These are phyloP conservation scores for Albizia julibrissin DNA, from an alignment of 306 rosid genomes.

Conservation along the genomic window DNA sequence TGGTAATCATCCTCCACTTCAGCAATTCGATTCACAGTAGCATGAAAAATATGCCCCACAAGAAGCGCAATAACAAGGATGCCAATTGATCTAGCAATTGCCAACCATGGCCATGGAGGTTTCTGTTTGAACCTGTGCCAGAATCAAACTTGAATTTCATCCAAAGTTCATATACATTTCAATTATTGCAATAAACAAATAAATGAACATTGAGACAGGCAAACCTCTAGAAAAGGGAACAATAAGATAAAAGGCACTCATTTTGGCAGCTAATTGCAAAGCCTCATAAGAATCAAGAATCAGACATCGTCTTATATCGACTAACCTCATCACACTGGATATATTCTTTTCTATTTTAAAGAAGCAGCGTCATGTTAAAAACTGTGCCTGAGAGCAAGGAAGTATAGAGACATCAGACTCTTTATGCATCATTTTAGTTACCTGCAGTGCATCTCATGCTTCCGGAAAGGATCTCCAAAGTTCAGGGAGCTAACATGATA, in stretches of 20 bases:
- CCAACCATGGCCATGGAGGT: slow-evolving; percentile 92
- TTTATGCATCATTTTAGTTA: slow-evolving; percentile 28
- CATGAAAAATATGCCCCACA: slow-evolving; percentile 77
- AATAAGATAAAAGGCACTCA: background rate
- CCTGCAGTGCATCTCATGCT: slow-evolving; percentile 99
- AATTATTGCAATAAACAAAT: background rate
- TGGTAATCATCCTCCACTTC: slow-evolving; percentile 83
- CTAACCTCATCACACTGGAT: background rate
- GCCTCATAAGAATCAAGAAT: background rate
- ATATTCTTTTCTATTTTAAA: slow-evolving; percentile 9
- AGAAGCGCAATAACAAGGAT: slow-evolving; percentile 79
- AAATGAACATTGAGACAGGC: background rate
- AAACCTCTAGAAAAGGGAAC: background rate
- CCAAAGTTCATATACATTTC: slow-evolving; percentile 25
- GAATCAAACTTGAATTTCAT: slow-evolving; percentile 35
- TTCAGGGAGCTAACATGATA: slow-evolving; percentile 68
- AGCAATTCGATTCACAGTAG: slow-evolving; percentile 84
- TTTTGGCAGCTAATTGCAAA: slow-evolving; percentile 11
- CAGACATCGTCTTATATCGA: background rate
- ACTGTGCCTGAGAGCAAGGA: background rate
- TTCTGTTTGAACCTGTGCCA: slow-evolving; percentile 81
- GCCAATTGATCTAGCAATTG: slow-evolving; percentile 72
- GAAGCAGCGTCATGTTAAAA: background rate
- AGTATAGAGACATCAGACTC: slow-evolving; percentile 7
- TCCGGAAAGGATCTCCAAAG: slow-evolving; percentile 95